Evolutionary conservation across 2,329 filamentous ascomycete species (phyloP).

Genomic region (Graphilbum ipis-grandicollis): DNA sequence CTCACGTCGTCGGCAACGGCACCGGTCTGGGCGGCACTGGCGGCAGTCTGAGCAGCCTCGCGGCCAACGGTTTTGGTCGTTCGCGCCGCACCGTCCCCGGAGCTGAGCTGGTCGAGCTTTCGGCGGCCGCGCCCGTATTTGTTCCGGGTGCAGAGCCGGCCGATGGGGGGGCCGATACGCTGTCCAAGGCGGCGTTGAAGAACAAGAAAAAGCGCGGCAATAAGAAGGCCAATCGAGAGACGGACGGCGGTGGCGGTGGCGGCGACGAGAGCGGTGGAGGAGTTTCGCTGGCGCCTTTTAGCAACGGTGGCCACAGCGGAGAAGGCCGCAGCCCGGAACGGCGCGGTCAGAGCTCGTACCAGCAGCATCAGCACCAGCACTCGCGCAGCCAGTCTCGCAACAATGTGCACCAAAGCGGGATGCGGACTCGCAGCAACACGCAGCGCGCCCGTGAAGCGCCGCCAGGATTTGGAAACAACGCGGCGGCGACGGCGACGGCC

Average conservation of each 20-base stretch:
- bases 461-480: background rate
- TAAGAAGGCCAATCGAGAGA: constrained; percentile 80
- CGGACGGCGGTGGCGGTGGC: constrained; percentile 37
- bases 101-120: constrained; percentile 54
- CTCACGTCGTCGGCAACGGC: constrained; percentile 67
- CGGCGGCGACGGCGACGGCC: background rate
- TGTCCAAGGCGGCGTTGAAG: constrained; percentile 76
- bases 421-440: constrained; percentile 33
- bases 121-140: constrained; percentile 42
- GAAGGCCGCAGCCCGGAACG: constrained; percentile 51
- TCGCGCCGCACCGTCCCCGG: constrained; percentile 68
- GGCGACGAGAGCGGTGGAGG: constrained; percentile 28
- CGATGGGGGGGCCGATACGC: constrained; percentile 47
- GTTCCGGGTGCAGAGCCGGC: constrained; percentile 30
- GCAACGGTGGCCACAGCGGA: constrained; percentile 28
- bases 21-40: constrained; percentile 30
- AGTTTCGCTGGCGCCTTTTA: constrained; percentile 28
- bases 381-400: constrained; percentile 35
- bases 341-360: constrained; percentile 23
- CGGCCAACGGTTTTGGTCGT: constrained; percentile 65
- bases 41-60: constrained; percentile 16
- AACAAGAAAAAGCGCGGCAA: constrained; percentile 96
- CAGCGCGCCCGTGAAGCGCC: constrained; percentile 14
- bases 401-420: constrained; percentile 24
- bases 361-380: constrained; percentile 15